Evolutionary conservation across 164 flowering plant genomes (phyloP), one percentile per base, ranked within the genome.

Genomic region (Echeveria elegans): DNA sequence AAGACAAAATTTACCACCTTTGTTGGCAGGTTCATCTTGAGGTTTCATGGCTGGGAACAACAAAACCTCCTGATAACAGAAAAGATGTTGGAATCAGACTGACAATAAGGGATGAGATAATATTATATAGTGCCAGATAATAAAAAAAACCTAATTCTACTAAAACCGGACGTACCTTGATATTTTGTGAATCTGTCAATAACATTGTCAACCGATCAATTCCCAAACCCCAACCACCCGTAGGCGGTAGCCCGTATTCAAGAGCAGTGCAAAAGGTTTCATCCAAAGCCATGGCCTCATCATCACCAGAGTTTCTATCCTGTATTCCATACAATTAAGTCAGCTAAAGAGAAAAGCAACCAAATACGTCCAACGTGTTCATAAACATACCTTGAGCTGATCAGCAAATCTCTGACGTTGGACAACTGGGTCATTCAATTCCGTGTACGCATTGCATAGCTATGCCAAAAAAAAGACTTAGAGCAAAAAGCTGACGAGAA

Each of bases 181-280:
- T 91, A 72, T 91, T 94, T 71, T 85, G 96, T 53, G 99, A 94
- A 75, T 91, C 96, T 2, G 97, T 94, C 12, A 94, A 70, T 69
- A 94, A 37, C 99, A 94, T 94, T 11, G 93, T 62, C 15, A 94
- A 74, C 47, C 99, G 80, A 75, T 94, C 99, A 69, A 94, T 80
- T n/a, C 97, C 99, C 81, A 94, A 63, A 56, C 99, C 99, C 99
- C 97, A 91, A 24, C 99, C 99, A 70, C 82, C 97, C 53, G 99
- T 91, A 34, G 99, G 99, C 36, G 99, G 96, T 68, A 94, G 74
- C 1, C 99, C 99, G 75, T 89, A 89, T 63, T 94, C 97, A 64
- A 94, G 79, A 72, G 99, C 92, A 0, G 82, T 89, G 69, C 93
- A 88, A 70, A 89, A 94, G 38, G 88, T 82, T 76, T 94, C 98